Evolutionary conservation across 129 eudicot genomes (phyloP).

Genomic region (Deinandra increscens): DNA sequence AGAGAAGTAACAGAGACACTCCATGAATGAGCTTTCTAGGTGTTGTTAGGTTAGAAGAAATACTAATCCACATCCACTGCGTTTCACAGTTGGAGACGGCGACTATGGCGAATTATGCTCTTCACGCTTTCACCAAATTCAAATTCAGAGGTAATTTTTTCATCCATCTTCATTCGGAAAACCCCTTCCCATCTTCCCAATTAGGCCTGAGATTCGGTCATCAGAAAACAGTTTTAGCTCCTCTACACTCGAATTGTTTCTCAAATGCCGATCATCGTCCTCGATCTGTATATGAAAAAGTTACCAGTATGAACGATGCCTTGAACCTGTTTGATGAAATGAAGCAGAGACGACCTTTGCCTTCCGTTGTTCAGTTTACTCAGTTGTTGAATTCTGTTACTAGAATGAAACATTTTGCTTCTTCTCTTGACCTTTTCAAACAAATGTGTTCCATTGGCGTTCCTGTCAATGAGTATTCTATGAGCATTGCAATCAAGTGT

Average conservation of each 20-base stretch:
- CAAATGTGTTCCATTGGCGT: neutral
- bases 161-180: neutral
- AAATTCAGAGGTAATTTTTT: neutral
- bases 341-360: neutral
- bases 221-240: neutral
- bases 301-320: neutral
- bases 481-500: neutral
- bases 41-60: too few relatives aligned
- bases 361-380: neutral
- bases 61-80: too few relatives aligned
- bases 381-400: neutral
- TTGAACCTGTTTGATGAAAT: neutral
- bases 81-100: too few relatives aligned
- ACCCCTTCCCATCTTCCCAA: too few relatives aligned
- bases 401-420: neutral
- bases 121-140: too few relatives aligned
- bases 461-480: neutral
- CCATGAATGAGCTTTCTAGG: too few relatives aligned
- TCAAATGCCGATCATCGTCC: neutral
- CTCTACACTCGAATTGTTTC: too few relatives aligned
- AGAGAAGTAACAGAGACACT: too few relatives aligned
- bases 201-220: too few relatives aligned
- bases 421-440: neutral
- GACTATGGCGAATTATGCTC: too few relatives aligned
- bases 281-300: neutral